A percentile compares a stretch with the other conserved stretches of the same genome.
These are phyloP conservation scores for Graphilbum sp. DNA, from an alignment of 2,329 filamentous ascomycete species.

Conservation along the genomic window DNA sequence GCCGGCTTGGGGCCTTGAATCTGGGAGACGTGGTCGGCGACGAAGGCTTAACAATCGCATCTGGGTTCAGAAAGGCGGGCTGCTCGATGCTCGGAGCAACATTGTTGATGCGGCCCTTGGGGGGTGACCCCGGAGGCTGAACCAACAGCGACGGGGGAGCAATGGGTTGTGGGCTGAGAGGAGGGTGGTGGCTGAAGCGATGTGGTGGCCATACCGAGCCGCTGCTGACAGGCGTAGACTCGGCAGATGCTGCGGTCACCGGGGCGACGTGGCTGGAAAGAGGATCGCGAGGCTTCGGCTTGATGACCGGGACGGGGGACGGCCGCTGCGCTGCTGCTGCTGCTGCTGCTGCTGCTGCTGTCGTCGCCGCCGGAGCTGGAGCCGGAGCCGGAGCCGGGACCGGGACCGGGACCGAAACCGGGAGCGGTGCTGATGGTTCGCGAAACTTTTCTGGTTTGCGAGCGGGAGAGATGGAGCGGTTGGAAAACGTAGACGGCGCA, in stretches of 20 bases:
- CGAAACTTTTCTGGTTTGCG: conserved; percentile 26
- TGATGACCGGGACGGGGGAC: conserved; percentile 18
- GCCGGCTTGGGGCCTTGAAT: conserved; percentile 36
- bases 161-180: conserved; percentile 25
- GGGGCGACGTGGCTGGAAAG: no score
- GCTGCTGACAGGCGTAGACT: neutral
- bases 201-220: conserved; percentile 19
- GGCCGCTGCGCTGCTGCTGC: conserved; percentile 20
- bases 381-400: no score
- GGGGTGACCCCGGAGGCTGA: conserved; percentile 54
- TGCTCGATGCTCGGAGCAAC: conserved; percentile 21
- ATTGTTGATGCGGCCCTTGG: conserved; percentile 27
- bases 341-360: no score
- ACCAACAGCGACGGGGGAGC: conserved; percentile 50
- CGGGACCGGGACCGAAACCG: no score
- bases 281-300: conserved; percentile 20
- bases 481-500: conserved; percentile 9
- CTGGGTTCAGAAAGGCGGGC: conserved; percentile 30
- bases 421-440: conserved; percentile 12
- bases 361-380: no score
- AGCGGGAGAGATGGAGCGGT: conserved; percentile 20
- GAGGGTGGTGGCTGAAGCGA: conserved; percentile 27
- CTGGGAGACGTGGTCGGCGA: conserved; percentile 26
- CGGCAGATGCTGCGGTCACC: neutral
- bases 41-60: conserved; percentile 23